Base-by-base conservation (phyloP, 805 yeast genomes). In the Candida yuanshanica region DNA sequence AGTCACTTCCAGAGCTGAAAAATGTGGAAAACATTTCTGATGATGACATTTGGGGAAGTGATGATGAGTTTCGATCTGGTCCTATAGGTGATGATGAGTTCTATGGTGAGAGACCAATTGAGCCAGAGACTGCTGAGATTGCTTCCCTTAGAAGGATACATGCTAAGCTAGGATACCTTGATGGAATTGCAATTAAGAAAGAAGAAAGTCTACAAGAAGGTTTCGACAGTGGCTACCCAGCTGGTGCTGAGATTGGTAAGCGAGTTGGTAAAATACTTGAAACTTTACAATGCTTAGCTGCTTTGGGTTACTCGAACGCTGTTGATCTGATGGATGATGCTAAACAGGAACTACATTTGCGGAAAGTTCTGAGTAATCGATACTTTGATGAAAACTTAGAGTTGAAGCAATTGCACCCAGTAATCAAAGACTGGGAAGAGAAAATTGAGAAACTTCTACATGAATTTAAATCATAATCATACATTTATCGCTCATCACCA, bases 141-240 rank as follows among this genome's bases (percentile, higher is more conserved):
- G 56, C 65, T 7, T 72, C 72, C 9, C 50, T 82, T 36, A 64
- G 75, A 50, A 63, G 90, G 23, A 71, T 69, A 9, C 96, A 90
- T 56, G 69, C 69, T 8, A 85, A 84, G 48, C 82, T 82, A 47
- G 98, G 97, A 0, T 90, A 86, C 50, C 61, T 87, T 5, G 95
- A 83, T 45, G 98, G 97, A 0, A 55, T 90, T 6, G 68, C 86
- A 1, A 62, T 59, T 13, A 76, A 87, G 5, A 81, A 86, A 51
- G 95, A 85, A 49, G 60, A 62, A 7, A 75, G 81, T 32, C 63
- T 88, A 20, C 97, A 90, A 55, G 55, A 65, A 11, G 96, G 96
- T 0, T 90, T 91, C 55, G 95, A 90, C 57, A 70, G 65, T 2
- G 91, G 91, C 0, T 90, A 79, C 50, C 87, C 86, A 0, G 53